Percentiles rank a stretch among this genome's conserved stretches.
phyloP scores from a whole-genome alignment of 768 basidiomycete genomes.

The Trametes cingulata region DNA sequence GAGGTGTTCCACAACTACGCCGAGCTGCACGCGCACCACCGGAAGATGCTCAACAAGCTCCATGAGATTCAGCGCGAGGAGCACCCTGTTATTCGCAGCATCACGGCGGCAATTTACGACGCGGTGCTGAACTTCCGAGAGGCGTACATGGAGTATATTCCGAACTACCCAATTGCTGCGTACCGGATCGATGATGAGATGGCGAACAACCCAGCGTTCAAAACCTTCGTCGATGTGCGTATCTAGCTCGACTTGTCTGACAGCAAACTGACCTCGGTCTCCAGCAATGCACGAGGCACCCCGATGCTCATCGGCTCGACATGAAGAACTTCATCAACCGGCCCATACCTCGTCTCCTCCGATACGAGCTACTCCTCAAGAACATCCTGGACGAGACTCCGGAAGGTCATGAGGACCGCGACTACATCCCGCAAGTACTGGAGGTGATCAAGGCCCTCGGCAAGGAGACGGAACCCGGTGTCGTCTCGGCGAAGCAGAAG shows the following conservation, averaged over 20 bases:
- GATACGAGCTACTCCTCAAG: constrained; percentile 85
- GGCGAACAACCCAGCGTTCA: constrained; percentile 78
- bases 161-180: constrained; percentile 91
- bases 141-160: constrained; percentile 89
- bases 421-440: constrained; percentile 81
- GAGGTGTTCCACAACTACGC: constrained; percentile 90
- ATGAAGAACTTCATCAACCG: constrained; percentile 94
- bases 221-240: constrained; percentile 77
- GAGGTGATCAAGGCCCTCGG: constrained; percentile 86
- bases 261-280: neutral
- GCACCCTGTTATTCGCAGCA: constrained; percentile 72
- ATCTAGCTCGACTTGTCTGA: neutral
- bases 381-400: constrained; percentile 77
- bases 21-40: constrained; percentile 75
- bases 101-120: constrained; percentile 85
- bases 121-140: constrained; percentile 92
- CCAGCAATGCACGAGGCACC: constrained; percentile 58
- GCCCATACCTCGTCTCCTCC: constrained; percentile 85
- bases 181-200: constrained; percentile 88
- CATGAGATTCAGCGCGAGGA: constrained; percentile 88
- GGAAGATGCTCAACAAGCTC: constrained; percentile 73
- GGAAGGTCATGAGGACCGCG: constrained; percentile 74
- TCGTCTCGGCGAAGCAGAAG: constrained; percentile 81
- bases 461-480: constrained; percentile 86
- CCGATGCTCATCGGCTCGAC: constrained; percentile 79